A percentile compares a stretch with the other conserved stretches of the same genome.
Conservation (phyloP, 352 stramenopile genomes). For the Peronospora tabacina region DNA sequence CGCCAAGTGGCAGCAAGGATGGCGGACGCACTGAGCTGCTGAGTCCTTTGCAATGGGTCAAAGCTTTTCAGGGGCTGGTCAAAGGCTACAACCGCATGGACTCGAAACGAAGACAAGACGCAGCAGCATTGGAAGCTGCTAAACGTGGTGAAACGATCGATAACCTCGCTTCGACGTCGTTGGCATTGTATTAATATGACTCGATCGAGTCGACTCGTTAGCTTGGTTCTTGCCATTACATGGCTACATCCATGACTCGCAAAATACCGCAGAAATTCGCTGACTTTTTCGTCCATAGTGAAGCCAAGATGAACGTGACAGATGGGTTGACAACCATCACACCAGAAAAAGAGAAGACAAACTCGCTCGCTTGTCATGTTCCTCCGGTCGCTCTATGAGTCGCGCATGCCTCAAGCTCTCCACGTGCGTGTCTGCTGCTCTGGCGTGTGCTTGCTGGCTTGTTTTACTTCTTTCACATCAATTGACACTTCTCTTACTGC, state of each 20-base stretch:
- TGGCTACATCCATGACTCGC: conserved; percentile 5
- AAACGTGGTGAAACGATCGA: conserved; percentile 4
- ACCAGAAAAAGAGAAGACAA: conserved; percentile 17
- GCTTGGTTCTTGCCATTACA: conserved; percentile 1
- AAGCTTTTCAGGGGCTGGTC: conserved; percentile 44
- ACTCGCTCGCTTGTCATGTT: conserved; percentile 43
- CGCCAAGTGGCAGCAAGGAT: conserved; percentile 26
- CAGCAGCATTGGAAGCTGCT: conserved; percentile 8
- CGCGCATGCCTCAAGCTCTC: conserved; percentile 67
- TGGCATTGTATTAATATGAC: conserved; percentile 13
- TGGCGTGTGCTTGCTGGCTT: not conserved
- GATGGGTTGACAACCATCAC: conserved; percentile 2
- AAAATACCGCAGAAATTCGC: not conserved
- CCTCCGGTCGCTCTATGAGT: conserved; percentile 67
- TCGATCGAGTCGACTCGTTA: conserved; percentile 17
- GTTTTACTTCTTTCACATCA: not conserved
- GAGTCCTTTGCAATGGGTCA: conserved; percentile 52
- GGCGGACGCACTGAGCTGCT: conserved; percentile 45
- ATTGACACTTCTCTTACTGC: conserved; percentile 3
- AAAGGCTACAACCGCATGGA: conserved; percentile 58
- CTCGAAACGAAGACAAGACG: conserved; percentile 37
- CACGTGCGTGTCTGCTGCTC: conserved; percentile 32
- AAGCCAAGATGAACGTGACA: not conserved
- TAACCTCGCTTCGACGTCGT: conserved; percentile 9
- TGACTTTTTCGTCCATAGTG: not conserved